phyloP scores from a whole-genome alignment of 257 asterid genomes.

The Ilex aquifolium region DNA sequence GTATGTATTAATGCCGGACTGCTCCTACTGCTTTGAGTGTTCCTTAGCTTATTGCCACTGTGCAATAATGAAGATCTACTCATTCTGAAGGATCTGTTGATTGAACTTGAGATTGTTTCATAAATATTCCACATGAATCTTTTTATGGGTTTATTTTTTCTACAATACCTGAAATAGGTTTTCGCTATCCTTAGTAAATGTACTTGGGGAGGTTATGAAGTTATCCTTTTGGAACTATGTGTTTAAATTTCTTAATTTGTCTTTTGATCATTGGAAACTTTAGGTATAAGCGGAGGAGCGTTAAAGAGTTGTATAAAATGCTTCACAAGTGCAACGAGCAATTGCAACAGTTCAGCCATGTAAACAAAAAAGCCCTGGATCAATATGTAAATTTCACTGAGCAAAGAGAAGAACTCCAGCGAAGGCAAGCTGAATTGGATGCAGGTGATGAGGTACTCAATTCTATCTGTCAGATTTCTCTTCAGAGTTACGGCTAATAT shows the following conservation, averaged over 20 bases:
- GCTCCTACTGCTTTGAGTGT: no score
- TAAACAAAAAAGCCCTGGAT: slow-evolving; percentile 95
- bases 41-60: no score
- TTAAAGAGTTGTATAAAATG: slow-evolving; percentile 76
- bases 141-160: no score
- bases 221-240: no score
- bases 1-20: no score
- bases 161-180: no score
- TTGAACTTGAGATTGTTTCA: no score
- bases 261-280: slow-evolving; percentile 16
- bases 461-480: slow-evolving; percentile 12
- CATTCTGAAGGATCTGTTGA: no score
- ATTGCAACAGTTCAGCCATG: slow-evolving; percentile 93
- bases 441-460: slow-evolving; percentile 89
- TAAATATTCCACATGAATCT: no score
- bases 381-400: slow-evolving; percentile 97
- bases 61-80: no score
- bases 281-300: slow-evolving; percentile 69
- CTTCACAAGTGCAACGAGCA: slow-evolving; percentile 95
- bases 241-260: not conserved
- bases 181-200: no score
- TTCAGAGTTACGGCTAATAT: slow-evolving; percentile 4
- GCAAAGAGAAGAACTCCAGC: slow-evolving; percentile 92
- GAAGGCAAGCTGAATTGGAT: slow-evolving; percentile 91
- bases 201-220: no score